Base-by-base conservation (phyloP, 345 rosid species). In the Citrus reticulata region DNA sequence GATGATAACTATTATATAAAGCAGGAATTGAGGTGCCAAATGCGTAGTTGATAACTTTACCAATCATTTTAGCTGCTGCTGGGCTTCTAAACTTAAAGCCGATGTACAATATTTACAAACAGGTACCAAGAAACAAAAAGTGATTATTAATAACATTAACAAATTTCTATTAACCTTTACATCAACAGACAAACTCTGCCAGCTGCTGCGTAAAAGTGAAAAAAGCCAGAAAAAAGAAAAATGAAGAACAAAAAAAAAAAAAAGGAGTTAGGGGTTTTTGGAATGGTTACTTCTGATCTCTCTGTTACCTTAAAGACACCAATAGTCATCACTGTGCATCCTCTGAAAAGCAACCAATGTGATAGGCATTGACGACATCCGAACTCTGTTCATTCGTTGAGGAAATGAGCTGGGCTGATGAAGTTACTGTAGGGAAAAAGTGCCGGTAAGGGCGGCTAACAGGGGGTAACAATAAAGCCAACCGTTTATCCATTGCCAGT, bases 401-500 rank as follows among this genome's bases (percentile, higher is more conserved):
- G 57, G 85, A 79, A 51, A 57, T 46, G 9, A 70, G 6, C 19
- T 74, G 80, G n/a, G 73, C 29, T 16, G 82, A 71, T 42, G 78
- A 68, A 55, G 16, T 51, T 78, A 79, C 80, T 0, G 76, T 32
- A 71, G 79, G 46, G 39, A 81, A 83, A 42, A 84, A 62, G 68
- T 82, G 79, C 68, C 68, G 80, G 79, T 86, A 90, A 11, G 90
- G 63, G 1, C 91, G 93, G 79, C 78, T 77, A 46, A 91, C 80
- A 2, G 91, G 97, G 71, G 93, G 93, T 78, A 92, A 77, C 68
- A 92, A 61, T 62, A 92, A 42, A 7, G 91, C 85, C 39, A 92
- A 89, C 63, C 80, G 85, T 72, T 84, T 89, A 76, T 95, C 98
- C 93, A 91, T 87, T 78, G 95, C 84, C 64, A 95, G 84, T 80